Evolutionary conservation across 2,329 filamentous ascomycete species (phyloP).

Genomic region (Cladorrhinum sp.): DNA sequence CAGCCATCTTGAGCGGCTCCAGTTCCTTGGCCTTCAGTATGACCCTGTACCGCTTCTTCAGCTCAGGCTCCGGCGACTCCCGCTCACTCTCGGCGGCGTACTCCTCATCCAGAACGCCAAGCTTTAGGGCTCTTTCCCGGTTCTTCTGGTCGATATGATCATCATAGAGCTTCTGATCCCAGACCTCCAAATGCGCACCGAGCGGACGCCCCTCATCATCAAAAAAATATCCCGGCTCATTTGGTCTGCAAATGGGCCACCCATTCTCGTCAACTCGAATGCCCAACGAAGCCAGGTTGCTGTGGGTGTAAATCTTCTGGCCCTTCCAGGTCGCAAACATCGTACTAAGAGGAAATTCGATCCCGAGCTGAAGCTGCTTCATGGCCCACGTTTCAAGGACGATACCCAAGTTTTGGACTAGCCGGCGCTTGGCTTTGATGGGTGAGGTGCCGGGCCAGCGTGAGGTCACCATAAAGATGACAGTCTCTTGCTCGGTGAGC

Average conservation of each 20-base stretch:
- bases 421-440: constrained; percentile 62
- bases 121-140: constrained; percentile 43
- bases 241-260: constrained; percentile 35
- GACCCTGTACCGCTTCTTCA: constrained; percentile 32
- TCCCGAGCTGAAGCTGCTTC: constrained; percentile 47
- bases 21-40: constrained; percentile 52
- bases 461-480: constrained; percentile 68
- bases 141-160: constrained; percentile 41
- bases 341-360: constrained; percentile 41
- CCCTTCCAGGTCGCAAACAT: constrained; percentile 79
- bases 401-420: constrained; percentile 64
- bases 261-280: constrained; percentile 49
- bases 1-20: constrained; percentile 50
- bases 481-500: constrained; percentile 33
- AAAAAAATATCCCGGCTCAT: constrained; percentile 40
- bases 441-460: constrained; percentile 48
- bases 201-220: constrained; percentile 35
- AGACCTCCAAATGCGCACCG: constrained; percentile 71
- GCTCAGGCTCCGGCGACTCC: constrained; percentile 17
- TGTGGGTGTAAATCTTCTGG: constrained; percentile 69
- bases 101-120: constrained; percentile 38
- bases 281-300: constrained; percentile 67
- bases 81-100: constrained; percentile 21
- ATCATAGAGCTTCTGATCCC: constrained; percentile 63
- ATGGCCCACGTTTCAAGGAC: constrained; percentile 68